Evolutionary conservation across 192 early-diverging fungal species (phyloP).

Genomic region (Coemansia furcata): DNA sequence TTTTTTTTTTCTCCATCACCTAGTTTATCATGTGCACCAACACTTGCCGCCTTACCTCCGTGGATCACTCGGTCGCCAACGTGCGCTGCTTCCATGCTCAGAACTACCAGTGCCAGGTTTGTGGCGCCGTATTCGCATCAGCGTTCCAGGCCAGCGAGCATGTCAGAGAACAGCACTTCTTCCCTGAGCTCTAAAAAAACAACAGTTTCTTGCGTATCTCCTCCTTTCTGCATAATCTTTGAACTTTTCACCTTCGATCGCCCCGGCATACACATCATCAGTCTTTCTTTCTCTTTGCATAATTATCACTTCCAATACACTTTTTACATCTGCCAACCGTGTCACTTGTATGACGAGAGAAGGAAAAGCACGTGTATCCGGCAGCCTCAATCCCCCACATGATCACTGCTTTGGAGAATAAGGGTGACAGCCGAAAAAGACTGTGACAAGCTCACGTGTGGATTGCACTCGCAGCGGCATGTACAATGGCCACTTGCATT

Average conservation of each 20-base stretch:
- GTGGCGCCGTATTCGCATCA: constrained; percentile 25
- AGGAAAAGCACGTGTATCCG: not conserved
- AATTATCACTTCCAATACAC: not conserved
- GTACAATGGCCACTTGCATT: not conserved
- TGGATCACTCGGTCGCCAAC: not conserved
- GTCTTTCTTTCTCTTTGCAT: not conserved
- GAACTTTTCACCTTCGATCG: too few species aligned
- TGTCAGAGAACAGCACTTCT: constrained; percentile 43
- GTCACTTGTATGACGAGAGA: not conserved
- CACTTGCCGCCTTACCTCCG: not conserved
- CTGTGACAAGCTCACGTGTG: not conserved
- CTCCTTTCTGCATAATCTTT: not conserved
- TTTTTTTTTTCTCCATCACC: too few species aligned
- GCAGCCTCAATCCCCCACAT: not conserved
- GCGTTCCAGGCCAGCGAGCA: constrained; percentile 28
- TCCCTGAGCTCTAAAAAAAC: constrained; percentile 38
- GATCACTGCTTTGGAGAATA: not conserved
- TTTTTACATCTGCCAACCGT: not conserved
- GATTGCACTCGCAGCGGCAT: not conserved
- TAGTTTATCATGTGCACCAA: not conserved
- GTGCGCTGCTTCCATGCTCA: constrained; percentile 17
- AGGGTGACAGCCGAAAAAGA: not conserved
- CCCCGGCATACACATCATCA: too few species aligned
- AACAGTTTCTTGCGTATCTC: not conserved
- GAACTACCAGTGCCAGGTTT: constrained; percentile 26